Evolutionary conservation across 768 basidiomycete genomes (phyloP).

Genomic region (Crepidotus variabilis): DNA sequence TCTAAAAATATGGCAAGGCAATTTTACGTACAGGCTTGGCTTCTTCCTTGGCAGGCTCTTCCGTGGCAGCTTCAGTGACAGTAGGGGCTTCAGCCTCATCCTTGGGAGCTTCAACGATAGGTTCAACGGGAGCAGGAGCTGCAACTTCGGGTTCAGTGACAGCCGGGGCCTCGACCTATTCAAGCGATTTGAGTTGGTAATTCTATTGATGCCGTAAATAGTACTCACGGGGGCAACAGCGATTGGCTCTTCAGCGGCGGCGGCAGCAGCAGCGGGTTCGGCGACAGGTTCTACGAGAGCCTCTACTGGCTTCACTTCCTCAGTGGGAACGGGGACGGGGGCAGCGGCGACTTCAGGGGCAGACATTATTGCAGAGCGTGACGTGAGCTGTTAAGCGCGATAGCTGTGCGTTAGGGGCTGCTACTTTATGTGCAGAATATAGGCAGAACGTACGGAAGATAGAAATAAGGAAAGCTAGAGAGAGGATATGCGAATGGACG

Average conservation of each 20-base stretch:
- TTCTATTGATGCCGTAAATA: slow-evolving; percentile 9
- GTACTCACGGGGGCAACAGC: slow-evolving; percentile 27
- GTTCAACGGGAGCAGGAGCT: slow-evolving; percentile 10
- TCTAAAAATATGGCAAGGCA: neutral
- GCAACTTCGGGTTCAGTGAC: slow-evolving; percentile 30
- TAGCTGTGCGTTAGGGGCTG: slow-evolving; percentile 15
- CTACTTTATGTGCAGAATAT: slow-evolving; percentile 14
- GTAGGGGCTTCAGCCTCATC: slow-evolving; percentile 19
- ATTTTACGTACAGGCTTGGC: slow-evolving; percentile 34
- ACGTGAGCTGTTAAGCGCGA: slow-evolving; percentile 39
- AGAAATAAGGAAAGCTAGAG: slow-evolving; percentile 38
- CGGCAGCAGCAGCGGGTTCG: slow-evolving; percentile 19
- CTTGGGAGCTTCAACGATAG: slow-evolving; percentile 17
- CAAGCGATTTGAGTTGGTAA: slow-evolving; percentile 22
- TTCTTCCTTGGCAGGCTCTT: slow-evolving; percentile 36
- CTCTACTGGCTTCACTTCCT: slow-evolving; percentile 53
- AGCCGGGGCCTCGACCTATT: slow-evolving; percentile 44
- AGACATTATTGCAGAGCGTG: slow-evolving; percentile 77
- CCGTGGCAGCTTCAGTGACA: slow-evolving; percentile 17
- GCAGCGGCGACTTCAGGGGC: slow-evolving; percentile 54
- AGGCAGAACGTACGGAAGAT: slow-evolving; percentile 36
- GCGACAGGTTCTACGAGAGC: slow-evolving; percentile 30
- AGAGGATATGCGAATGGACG: slow-evolving; percentile 56
- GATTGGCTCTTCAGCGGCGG: slow-evolving; percentile 7
- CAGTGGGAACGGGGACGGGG: slow-evolving; percentile 42